phyloP scores from a whole-genome alignment of 306 rosid species.

The Lathyrus sativus region DNA sequence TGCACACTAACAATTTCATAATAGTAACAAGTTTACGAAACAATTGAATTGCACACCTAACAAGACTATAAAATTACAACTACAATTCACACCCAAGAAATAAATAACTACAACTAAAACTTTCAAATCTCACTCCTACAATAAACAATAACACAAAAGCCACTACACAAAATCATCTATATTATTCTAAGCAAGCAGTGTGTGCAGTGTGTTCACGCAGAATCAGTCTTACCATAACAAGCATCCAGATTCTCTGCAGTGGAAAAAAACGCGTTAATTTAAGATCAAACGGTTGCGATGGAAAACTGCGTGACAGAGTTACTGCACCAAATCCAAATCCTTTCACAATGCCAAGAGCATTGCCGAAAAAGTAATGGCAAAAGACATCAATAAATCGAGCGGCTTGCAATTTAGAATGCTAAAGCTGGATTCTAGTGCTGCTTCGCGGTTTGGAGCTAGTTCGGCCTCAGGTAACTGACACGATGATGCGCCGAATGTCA shows the following conservation, averaged over 20 bases:
- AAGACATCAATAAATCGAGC: constrained; percentile 36
- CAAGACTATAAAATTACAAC: constrained; percentile 25
- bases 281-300: no score
- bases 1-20: constrained; percentile 12
- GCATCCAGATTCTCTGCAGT: neutral
- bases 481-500: constrained; percentile 50
- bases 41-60: constrained; percentile 14
- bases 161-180: neutral
- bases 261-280: neutral
- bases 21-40: neutral
- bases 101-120: neutral
- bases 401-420: constrained; percentile 40
- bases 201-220: neutral
- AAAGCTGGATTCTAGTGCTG: constrained; percentile 30
- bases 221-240: neutral
- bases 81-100: neutral
- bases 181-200: neutral
- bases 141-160: neutral
- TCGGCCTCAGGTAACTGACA: constrained; percentile 57
- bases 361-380: constrained; percentile 33
- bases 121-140: neutral
- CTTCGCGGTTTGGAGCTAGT: constrained; percentile 28
- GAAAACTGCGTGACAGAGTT: neutral
- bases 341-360: constrained; percentile 38
- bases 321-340: neutral